Evolutionary conservation across 2,329 filamentous ascomycete species (phyloP).

Genomic region (Penicillium sp.): DNA sequence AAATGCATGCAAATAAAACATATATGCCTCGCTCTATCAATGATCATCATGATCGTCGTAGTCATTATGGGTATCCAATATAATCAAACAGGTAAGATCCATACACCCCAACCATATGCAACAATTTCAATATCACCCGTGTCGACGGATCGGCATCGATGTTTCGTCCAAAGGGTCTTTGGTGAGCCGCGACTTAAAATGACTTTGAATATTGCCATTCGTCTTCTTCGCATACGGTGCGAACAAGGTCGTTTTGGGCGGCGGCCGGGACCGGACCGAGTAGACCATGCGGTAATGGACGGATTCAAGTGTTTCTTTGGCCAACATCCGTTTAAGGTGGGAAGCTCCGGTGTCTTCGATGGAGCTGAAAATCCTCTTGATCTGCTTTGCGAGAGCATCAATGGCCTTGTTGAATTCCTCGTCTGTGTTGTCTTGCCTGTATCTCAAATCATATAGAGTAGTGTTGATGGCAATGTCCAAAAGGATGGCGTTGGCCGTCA

Average conservation of each 20-base stretch:
- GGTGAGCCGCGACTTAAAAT: constrained; percentile 7
- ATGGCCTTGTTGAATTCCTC: constrained; percentile 68
- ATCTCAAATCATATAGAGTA: constrained; percentile 45
- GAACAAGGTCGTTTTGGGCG: constrained; percentile 51
- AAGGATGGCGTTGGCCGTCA: constrained; percentile 66
- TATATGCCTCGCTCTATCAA: constrained; percentile 5
- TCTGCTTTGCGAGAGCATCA: constrained; percentile 62
- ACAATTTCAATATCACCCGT: background rate
- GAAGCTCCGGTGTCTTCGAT: constrained; percentile 76
- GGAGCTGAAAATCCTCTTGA: constrained; percentile 58
- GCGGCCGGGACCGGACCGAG: constrained; percentile 66
- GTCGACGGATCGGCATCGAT: constrained; percentile 8
- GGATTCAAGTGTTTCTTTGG: constrained; percentile 73
- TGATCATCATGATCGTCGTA: constrained; percentile 5
- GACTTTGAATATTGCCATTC: constrained; percentile 12
- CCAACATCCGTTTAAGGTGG: constrained; percentile 70
- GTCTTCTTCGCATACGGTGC: constrained; percentile 19
- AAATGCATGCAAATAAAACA: constrained; percentile 9
- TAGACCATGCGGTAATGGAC: constrained; percentile 73
- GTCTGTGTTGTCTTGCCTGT: constrained; percentile 38
- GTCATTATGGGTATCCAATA: background rate
- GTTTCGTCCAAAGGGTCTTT: background rate
- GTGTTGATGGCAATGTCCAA: constrained; percentile 76
- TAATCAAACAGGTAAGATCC: background rate
- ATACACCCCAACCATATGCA: background rate